Evolutionary conservation across 768 basidiomycete species (phyloP), one percentile per base, ranked within the genome.

Genomic region (Tephrocybe rancida): DNA sequence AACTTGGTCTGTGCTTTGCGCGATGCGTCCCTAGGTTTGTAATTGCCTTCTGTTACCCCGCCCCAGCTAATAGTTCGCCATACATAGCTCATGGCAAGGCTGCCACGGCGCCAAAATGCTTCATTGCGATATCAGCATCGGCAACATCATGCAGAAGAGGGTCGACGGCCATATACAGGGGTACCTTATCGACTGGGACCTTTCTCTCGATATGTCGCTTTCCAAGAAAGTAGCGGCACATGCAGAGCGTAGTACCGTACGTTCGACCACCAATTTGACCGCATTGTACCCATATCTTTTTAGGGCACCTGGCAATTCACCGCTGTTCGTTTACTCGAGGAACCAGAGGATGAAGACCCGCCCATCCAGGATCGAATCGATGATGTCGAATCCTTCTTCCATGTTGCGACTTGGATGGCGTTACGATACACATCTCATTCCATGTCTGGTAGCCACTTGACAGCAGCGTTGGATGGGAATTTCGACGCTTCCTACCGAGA

Each of bases 151-250:
- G 51, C 19, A 3, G 8, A 44, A n/a, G 8, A 19, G 16, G 13
- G 32, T 24, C 10, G 19, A 48, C 35, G 46, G 24, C 5, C 22
- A 35, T 24, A 6, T 44, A 13, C 19, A 38, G 8, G 51, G 51
- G 18, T 46, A 44, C 22, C 34, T 52, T 22, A 46, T 46, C 26
- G 51, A 52, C 29, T 45, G 51, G 51, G 51, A 46, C 21, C 38
- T 52, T 9, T 38, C 34, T 21, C 24, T 38, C n/a, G 44, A 52
- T 30, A 9, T 30, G 16, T 11, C 37, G 6, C 22, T 49, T 13
- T 8, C 25, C 22, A n/a, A 24, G 42, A 2, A 10, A 19, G 19
- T 22, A 8, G 34, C 5, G 22, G 51, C 37, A 21, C 51, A 46
- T 25, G 9, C 11, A 1, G 44, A 39, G 32, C 51, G 44, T 16